These are phyloP conservation scores for Wickerhamomyces sydowiorum DNA, from an alignment of 805 yeast genomes.

Conservation along the genomic window DNA sequence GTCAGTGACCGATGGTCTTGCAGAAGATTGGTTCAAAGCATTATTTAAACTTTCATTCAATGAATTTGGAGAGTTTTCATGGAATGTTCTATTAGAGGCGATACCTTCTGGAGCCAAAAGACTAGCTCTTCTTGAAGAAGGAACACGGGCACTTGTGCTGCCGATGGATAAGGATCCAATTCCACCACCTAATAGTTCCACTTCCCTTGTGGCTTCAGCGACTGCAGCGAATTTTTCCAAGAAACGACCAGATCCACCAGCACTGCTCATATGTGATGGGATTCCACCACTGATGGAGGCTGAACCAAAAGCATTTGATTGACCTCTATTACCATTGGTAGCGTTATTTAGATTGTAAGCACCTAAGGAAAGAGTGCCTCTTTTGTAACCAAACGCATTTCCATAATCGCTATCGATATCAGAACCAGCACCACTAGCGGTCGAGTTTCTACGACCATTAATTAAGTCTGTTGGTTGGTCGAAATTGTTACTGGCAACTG, in stretches of 20 bases:
- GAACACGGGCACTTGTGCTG: conserved; percentile 26
- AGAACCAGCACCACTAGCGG: conserved; percentile 22
- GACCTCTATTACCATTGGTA: conserved; percentile 24
- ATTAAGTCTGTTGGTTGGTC: conserved; percentile 8
- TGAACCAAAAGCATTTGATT: conserved; percentile 43
- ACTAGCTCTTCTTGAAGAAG: conserved; percentile 48
- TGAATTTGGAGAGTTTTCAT: conserved; percentile 23
- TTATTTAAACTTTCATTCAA: conserved; percentile 24
- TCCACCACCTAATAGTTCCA: conserved; percentile 42
- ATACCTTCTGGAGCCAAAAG: conserved; percentile 33
- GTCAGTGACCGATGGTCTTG: conserved; percentile 33
- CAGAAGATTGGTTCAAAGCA: conserved; percentile 9
- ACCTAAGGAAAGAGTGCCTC: conserved; percentile 41
- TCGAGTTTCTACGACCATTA: conserved; percentile 31
- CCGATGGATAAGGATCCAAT: conserved; percentile 34
- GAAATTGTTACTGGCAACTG: conserved; percentile 2
- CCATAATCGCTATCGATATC: conserved; percentile 35
- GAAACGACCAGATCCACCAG: conserved; percentile 36
- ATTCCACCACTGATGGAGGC: conserved; percentile 55
- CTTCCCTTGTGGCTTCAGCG: conserved; percentile 65
- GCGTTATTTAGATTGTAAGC: conserved; percentile 16
- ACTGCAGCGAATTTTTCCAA: conserved; percentile 59
- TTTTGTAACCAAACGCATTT: conserved; percentile 38
- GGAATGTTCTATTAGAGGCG: conserved; percentile 14
- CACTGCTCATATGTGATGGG: conserved; percentile 19